Base-by-base conservation (phyloP, 129 eudicot genomes). In the Rutidosis leptorrhynchoides region DNA sequence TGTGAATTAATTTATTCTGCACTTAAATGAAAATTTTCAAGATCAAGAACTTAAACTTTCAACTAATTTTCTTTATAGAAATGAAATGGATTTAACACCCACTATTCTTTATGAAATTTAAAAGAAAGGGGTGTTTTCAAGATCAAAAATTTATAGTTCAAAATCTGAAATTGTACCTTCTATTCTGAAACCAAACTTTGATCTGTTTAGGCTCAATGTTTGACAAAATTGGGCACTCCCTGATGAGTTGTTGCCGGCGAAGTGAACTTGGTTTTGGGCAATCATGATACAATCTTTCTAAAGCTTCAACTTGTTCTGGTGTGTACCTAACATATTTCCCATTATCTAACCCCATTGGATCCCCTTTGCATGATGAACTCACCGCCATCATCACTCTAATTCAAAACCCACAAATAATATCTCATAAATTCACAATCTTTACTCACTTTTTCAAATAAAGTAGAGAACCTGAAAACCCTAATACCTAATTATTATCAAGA, bases 181-280 rank as follows among this genome's bases (percentile, higher is more conserved):
- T 51, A 55, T 90, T 90, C 52, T 90, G 97, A 74, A 90, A 90
- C 97, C 97, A 90, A 59, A 90, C 97, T 90, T 90, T 90, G 85
- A 90, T 90, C 88, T 90, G 97, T 79, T 86, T 90, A 9, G 95
- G 95, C 79, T 90, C 97, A 25, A 90, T 90, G 75, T 90, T 82
- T 58, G 97, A 86, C 40, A 90, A 91, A 58, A 90, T 90, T 0
- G 97, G 91, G 67, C 97, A 90, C 62, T 90, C 97, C 1, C 95
- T 76, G 51, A 90, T 90, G 66, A 90, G 87, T 77, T 90, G 97
- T 81, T 90, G 97, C 16, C 97, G 76, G 10, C 97, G 89, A 64
- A 90, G 87, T 11, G 97, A 90, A 63, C 91, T 90, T 0, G 97
- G 97, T 73, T 90, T 90, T 1, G 97, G 97, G 67, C 97, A 90